These are phyloP conservation scores for Podaxis rugospora DNA, from an alignment of 768 basidiomycete species.

Conservation along the genomic window DNA sequence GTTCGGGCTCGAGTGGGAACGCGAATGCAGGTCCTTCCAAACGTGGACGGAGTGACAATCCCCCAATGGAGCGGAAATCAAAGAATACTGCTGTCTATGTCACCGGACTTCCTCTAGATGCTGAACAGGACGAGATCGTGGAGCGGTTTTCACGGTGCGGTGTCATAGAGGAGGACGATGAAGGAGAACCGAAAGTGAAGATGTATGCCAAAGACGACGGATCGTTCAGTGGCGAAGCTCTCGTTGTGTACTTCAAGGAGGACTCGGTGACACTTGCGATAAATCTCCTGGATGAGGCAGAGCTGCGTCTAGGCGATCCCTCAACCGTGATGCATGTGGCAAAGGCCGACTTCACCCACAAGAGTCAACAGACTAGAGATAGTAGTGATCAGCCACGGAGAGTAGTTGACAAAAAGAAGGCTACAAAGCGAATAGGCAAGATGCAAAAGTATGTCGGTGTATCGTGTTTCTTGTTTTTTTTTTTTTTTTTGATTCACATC, in stretches of 20 bases:
- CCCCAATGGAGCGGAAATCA: constrained; percentile 54
- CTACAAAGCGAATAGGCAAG: constrained; percentile 70
- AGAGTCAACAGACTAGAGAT: constrained; percentile 38
- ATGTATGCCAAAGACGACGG: constrained; percentile 89
- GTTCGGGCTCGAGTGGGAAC: constrained; percentile 33
- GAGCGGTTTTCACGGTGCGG: constrained; percentile 90
- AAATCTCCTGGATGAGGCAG: constrained; percentile 86
- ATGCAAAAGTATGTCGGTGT: constrained; percentile 69
- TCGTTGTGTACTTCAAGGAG: constrained; percentile 97
- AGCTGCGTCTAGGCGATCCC: constrained; percentile 78
- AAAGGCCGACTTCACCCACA: constrained; percentile 77
- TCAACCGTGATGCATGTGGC: constrained; percentile 69
- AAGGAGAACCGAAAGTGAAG: constrained; percentile 93
- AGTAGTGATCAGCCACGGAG: constrained; percentile 48
- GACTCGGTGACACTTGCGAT: constrained; percentile 87
- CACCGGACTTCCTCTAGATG: constrained; percentile 73
- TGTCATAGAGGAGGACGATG: constrained; percentile 87
- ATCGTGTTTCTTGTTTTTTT: not conserved
- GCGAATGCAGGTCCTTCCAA: constrained; percentile 53
- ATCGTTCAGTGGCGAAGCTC: constrained; percentile 86
- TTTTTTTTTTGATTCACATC: not conserved
- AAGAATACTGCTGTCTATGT: constrained; percentile 95
- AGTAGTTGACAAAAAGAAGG: constrained; percentile 75
- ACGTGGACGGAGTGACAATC: constrained; percentile 57
- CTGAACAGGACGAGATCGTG: constrained; percentile 71